These are phyloP conservation scores for Rehmannia glutinosa DNA, from an alignment of 257 asterid genomes.

Conservation along the genomic window DNA sequence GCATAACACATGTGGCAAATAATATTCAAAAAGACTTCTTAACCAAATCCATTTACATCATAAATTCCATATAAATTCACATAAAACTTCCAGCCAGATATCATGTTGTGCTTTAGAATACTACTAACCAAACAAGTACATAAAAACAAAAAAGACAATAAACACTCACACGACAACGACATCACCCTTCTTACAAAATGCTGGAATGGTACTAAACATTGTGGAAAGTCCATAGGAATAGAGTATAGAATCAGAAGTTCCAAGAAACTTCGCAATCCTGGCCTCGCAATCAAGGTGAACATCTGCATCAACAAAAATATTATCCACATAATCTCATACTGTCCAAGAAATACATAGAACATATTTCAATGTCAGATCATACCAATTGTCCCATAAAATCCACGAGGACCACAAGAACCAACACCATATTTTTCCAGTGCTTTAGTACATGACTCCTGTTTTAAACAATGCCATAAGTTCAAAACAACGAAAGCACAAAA, in stretches of 20 bases:
- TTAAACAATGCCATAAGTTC: slow-evolving; percentile 14
- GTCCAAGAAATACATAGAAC: slow-evolving; percentile 1
- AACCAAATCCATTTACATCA: background rate
- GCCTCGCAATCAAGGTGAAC: slow-evolving; percentile 99
- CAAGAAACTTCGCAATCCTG: slow-evolving; percentile 80
- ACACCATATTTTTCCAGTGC: slow-evolving; percentile 92
- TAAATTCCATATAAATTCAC: background rate
- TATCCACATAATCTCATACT: background rate
- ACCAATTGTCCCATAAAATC: too few species aligned
- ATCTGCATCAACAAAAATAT: slow-evolving; percentile 39
- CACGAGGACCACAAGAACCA: too few species aligned
- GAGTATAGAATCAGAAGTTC: slow-evolving; percentile 85
- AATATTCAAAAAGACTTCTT: background rate
- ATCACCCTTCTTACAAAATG: slow-evolving; percentile 95
- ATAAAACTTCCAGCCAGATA: slow-evolving; percentile 9
- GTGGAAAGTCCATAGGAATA: slow-evolving; percentile 92
- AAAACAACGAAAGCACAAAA: background rate
- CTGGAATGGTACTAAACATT: slow-evolving; percentile 92
- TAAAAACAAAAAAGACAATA: background rate
- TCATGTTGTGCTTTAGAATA: background rate
- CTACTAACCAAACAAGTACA: background rate
- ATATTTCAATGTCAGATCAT: slow-evolving; percentile 18
- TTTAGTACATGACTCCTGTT: slow-evolving; percentile 85
- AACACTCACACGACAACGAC: slow-evolving; percentile 75
- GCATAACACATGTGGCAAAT: background rate